Base-by-base conservation (phyloP, 2,329 filamentous ascomycete genomes). In the Orbilia quercus region DNA sequence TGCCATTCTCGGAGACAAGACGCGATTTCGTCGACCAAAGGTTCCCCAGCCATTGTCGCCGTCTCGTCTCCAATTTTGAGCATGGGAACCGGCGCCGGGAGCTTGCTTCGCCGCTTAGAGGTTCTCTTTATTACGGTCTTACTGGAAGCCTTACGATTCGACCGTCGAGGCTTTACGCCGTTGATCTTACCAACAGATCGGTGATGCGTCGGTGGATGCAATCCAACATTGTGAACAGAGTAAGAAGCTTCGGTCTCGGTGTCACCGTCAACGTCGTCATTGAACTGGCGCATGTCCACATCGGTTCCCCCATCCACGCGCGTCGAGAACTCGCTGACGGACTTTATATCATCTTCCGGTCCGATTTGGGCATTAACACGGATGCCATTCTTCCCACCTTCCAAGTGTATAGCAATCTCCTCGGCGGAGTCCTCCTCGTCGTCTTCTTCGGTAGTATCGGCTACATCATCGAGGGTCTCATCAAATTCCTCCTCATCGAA, bases 1-100 rank as follows among this genome's bases (percentile, higher is more conserved):
- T 99, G 94, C 96, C 95, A 99, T 85, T 99, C 95, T 77, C 95
- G 88, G 75, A 99, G 82, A 80, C 95, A 99, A 2, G 93, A 97
- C 12, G 95, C 93, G 77, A 99, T 98, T 81, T 99, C 95, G 81
- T 99, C 95, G 22, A 99, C 93, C 74, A 99, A 82, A 1, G 95
- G 95, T 80, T 99, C 96, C 7, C 91, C 89, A 14, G 87, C 84
- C 4, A 92, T 97, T 0, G 92, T 96, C 0, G 93, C 91, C 1
- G 92, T 96, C 82, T 99, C 95, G 79, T 99, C 95, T 69, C 95
- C 95, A 80, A 99, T 94, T 81, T 97, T 96, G 59, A 99, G 85
- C 90, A 98, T 95, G 2, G 95, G 95, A 7, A 99, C 93, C 0
- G 95, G 95, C 9, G 96, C 96, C 9, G 92, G 87, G 28, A 94